Base-by-base conservation (phyloP, 352 stramenopile genomes). In the Peronospora belbahrii region DNA sequence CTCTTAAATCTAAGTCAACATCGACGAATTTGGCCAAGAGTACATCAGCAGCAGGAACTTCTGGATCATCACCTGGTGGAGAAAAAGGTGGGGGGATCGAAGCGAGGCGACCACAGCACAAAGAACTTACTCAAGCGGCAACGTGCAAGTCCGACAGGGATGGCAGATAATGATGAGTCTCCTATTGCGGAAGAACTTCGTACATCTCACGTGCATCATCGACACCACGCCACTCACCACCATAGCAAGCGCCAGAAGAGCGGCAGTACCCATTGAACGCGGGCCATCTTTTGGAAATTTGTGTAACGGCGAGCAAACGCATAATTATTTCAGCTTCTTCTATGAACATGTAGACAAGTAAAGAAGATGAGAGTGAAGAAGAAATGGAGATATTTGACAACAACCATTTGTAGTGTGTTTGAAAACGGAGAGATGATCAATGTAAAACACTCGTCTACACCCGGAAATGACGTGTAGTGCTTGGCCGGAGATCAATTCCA, bases 391-490 rank as follows among this genome's bases (percentile, higher is more conserved):
- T 28, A 42, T 23, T 46, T 41, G 35, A 31, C 39, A 20, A 47
- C 31, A 28, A 53, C 30, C 34, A 24, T 39, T 48, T 8, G 31
- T 34, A 42, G 32, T 17, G 19, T 22, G 28, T 35, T 56, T 42
- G 28, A 20, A 47, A 55, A 24, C 27, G 28, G 37, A 33, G 41
- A 32, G 32, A 45, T 18, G 30, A 31, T 40, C 25, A 37, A 31
- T 50, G 23, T 11, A 13, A 43, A 43, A n/a, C n/a, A n/a, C 28
- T 36, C 6, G 6, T 31, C 24, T 59, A 88, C 23, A 78, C 68
- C 1, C 51, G 56, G 42, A 88, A 88, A 47, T 88, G 76, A 14
- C 76, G 73, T n/a, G 76, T 88, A 11, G 53, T 59, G 27, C 71
- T 90, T 6, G 71, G 70, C 5, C 53, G 52, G 17, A 90, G 63